Evolutionary conservation across 148 eudicot genomes (phyloP).

Genomic region (Amaranthus palmeri): DNA sequence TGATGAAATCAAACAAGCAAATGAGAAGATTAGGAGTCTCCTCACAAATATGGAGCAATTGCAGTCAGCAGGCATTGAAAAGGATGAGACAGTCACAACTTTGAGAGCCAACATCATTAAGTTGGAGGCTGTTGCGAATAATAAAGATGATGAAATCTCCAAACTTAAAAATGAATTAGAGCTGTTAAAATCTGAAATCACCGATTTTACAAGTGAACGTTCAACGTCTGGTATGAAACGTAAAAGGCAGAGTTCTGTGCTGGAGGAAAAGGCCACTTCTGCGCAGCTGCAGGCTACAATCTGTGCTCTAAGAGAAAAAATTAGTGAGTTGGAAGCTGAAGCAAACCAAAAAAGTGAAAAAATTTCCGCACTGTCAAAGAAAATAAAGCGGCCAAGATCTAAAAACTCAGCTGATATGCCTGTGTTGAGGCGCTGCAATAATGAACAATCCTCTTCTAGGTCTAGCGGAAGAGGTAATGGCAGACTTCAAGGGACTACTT

Average conservation of each 20-base stretch:
- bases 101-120: conserved; percentile 33
- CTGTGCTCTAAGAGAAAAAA: conserved; percentile 13
- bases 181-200: conserved; percentile 26
- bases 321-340: conserved; percentile 22
- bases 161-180: conserved; percentile 41
- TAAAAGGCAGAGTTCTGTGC: conserved; percentile 5
- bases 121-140: conserved; percentile 33
- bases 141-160: conserved; percentile 41
- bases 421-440: conserved; percentile 11
- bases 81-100: conserved; percentile 33
- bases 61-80: conserved; percentile 44
- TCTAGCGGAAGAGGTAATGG: conserved; percentile 10
- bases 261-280: conserved; percentile 14
- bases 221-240: conserved; percentile 17
- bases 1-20: conserved; percentile 44
- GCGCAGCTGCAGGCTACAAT: conserved; percentile 5
- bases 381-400: conserved; percentile 20
- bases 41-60: conserved; percentile 41
- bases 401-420: conserved; percentile 15
- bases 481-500: neutral
- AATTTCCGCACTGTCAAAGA: conserved; percentile 15
- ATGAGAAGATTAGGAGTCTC: conserved; percentile 42
- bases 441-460: conserved; percentile 15
- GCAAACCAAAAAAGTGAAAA: conserved; percentile 13
- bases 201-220: conserved; percentile 14